Conservation (phyloP, 208 protist species). For the Phytomonas sp. region DNA sequence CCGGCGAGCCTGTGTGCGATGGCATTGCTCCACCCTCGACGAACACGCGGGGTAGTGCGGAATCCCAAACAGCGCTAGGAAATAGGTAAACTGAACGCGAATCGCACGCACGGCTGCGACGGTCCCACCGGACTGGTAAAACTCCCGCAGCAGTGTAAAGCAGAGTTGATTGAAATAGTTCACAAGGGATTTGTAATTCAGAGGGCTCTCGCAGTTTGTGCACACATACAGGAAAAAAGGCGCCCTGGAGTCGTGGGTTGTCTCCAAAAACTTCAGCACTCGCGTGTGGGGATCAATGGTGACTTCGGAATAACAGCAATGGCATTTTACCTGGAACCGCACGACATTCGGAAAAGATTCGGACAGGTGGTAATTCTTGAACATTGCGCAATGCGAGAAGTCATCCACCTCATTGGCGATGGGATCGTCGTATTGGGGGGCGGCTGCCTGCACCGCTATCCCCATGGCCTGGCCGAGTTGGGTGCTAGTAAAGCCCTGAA, state of each 20-base stretch:
- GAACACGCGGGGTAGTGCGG: conserved; percentile 68
- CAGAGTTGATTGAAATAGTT: conserved; percentile 79
- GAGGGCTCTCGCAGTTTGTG: conserved; percentile 39
- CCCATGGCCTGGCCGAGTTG: conserved; percentile 86
- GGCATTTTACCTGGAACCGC: conserved; percentile 64
- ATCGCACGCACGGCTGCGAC: conserved; percentile 50
- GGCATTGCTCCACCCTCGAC: conserved; percentile 41
- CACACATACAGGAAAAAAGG: conserved; percentile 76
- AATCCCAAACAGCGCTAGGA: conserved; percentile 83
- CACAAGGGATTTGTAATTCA: conserved; percentile 54
- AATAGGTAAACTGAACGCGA: conserved; percentile 80
- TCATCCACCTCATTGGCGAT: conserved; percentile 35
- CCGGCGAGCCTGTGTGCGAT: conserved; percentile 50
- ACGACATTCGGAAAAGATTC: conserved; percentile 74
- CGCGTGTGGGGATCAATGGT: conserved; percentile 76
- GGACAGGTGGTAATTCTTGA: conserved; percentile 49
- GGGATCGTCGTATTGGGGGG: conserved; percentile 16
- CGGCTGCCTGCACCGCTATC: conserved; percentile 24
- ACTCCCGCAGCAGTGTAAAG: conserved; percentile 60
- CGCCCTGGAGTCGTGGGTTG: conserved; percentile 1
- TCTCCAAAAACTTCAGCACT: conserved; percentile 43
- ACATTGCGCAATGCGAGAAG: conserved; percentile 68
- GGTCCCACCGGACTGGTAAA: conserved; percentile 68
- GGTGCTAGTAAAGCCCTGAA: conserved; percentile 78
- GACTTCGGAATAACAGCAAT: conserved; percentile 49